phyloP scores from a whole-genome alignment of 805 yeast species.

The Saturnispora dispora region DNA sequence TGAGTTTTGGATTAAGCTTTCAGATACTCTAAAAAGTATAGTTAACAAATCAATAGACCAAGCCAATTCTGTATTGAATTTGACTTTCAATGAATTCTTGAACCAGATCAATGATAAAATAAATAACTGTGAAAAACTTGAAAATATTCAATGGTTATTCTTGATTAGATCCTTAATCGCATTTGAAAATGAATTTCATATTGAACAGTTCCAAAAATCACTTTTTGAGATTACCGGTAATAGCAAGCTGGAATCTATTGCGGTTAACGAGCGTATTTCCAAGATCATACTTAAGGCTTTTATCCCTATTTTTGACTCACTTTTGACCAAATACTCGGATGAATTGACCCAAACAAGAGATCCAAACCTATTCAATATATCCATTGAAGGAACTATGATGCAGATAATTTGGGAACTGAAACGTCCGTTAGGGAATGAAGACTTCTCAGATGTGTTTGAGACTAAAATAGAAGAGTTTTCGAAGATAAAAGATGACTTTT shows the following conservation, averaged over 20 bases:
- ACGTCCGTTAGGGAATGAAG: constrained; percentile 12
- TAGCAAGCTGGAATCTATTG: background rate
- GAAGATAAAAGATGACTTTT: background rate
- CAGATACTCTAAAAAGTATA: constrained; percentile 10
- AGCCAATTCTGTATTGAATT: constrained; percentile 12
- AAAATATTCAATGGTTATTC: constrained; percentile 18
- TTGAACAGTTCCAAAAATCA: constrained; percentile 10
- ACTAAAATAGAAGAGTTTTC: background rate
- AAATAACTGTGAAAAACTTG: background rate
- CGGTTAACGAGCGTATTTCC: constrained; percentile 6
- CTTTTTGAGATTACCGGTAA: constrained; percentile 3
- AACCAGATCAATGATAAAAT: constrained; percentile 8
- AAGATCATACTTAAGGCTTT: constrained; percentile 11
- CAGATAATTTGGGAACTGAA: constrained; percentile 15
- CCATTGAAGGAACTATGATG: constrained; percentile 18
- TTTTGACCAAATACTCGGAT: constrained; percentile 7
- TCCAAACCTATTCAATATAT: constrained; percentile 16
- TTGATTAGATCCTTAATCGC: constrained; percentile 20
- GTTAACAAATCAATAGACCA: constrained; percentile 15
- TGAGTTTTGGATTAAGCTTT: constrained; percentile 21
- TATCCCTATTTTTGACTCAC: constrained; percentile 10
- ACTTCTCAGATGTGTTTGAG: constrained; percentile 23
- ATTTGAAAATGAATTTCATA: constrained; percentile 18
- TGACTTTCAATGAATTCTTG: constrained; percentile 15
- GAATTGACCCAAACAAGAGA: background rate